phyloP scores from a whole-genome alignment of 2,329 filamentous ascomycete species.

The Proliferodiscus dingleyae region DNA sequence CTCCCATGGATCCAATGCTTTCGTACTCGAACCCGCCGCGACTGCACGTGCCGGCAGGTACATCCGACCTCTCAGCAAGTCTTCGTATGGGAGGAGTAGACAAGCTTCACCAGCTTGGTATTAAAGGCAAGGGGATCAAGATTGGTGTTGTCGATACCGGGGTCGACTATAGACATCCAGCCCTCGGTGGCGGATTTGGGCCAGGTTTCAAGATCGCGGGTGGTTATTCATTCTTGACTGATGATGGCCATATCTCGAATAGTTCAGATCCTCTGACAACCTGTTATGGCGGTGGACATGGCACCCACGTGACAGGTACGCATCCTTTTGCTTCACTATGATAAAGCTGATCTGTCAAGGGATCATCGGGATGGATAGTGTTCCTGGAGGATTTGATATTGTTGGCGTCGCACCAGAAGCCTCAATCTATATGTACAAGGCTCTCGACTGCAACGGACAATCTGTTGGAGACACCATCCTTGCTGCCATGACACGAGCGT shows the following conservation, averaged over 20 bases:
- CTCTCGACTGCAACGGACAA: constrained; percentile 17
- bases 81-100: constrained; percentile 29
- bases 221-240: constrained; percentile 54
- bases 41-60: not conserved
- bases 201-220: constrained; percentile 51
- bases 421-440: constrained; percentile 20
- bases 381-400: constrained; percentile 13
- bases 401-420: constrained; percentile 22
- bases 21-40: not conserved
- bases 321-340: not conserved
- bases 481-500: constrained; percentile 19
- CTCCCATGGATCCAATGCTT: not conserved
- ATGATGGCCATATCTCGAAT: constrained; percentile 27
- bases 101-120: constrained; percentile 38
- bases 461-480: constrained; percentile 18
- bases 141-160: constrained; percentile 37
- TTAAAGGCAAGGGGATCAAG: constrained; percentile 42
- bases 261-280: constrained; percentile 18
- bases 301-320: constrained; percentile 21
- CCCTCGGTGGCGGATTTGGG: constrained; percentile 61
- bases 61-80: not conserved
- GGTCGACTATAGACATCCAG: constrained; percentile 58
- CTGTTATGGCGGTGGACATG: constrained; percentile 20
- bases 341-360: constrained; percentile 9
- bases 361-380: constrained; percentile 19